Evolutionary conservation across 345 rosid species (phyloP).

Genomic region (Salix viminalis): DNA sequence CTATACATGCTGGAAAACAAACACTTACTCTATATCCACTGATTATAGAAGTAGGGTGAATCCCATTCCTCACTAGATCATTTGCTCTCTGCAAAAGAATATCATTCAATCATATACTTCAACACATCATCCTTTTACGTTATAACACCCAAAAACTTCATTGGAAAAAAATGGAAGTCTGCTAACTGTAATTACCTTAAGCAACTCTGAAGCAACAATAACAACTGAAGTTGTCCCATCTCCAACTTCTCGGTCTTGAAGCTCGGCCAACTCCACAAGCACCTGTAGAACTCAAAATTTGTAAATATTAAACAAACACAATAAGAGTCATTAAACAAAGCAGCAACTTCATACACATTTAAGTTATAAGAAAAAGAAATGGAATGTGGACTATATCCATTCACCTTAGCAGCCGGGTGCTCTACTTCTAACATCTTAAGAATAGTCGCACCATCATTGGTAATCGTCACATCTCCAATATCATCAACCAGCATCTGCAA

Average conservation of each 20-base stretch:
- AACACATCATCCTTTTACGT: not conserved
- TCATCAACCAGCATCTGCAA: slow-evolving; percentile 93
- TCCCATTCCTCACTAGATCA: slow-evolving; percentile 94
- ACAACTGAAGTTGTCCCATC: slow-evolving; percentile 98
- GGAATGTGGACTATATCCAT: not conserved
- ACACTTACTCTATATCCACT: slow-evolving; percentile 83
- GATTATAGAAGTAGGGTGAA: slow-evolving; percentile 94
- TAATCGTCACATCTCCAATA: slow-evolving; percentile 89
- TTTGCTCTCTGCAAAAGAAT: slow-evolving; percentile 70
- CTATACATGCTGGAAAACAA: not conserved
- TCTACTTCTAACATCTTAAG: slow-evolving; percentile 93
- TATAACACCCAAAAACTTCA: not conserved
- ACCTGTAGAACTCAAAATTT: slow-evolving; percentile 45
- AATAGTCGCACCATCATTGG: slow-evolving; percentile 94
- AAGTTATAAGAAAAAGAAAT: not conserved
- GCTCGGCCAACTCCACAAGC: slow-evolving; percentile 96
- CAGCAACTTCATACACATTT: not conserved
- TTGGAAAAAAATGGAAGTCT: not conserved
- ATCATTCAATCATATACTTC: slow-evolving; percentile 2
- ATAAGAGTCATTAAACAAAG: not conserved
- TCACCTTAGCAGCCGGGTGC: slow-evolving; percentile 97
- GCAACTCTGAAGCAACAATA: slow-evolving; percentile 87
- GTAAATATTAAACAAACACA: not conserved
- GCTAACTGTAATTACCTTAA: slow-evolving; percentile 42
- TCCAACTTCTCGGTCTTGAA: slow-evolving; percentile 95